Conservation (phyloP, 1,139 yeast species). For the Sugiyamaella pinicola region DNA sequence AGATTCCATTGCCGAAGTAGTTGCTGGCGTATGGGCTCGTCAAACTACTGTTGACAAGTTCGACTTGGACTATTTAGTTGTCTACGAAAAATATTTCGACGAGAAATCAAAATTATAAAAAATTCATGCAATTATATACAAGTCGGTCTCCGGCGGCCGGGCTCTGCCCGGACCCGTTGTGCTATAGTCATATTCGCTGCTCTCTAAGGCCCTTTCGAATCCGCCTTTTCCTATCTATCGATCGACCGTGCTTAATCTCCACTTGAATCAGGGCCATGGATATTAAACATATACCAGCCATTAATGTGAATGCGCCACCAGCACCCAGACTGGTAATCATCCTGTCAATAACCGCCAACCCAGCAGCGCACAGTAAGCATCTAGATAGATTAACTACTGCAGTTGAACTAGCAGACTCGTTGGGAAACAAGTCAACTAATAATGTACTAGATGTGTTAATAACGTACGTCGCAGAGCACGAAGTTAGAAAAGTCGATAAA, state of each 20-base stretch:
- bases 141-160: no score
- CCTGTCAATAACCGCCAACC: conserved; percentile 60
- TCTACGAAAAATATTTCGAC: conserved; percentile 19
- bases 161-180: no score
- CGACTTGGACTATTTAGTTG: conserved; percentile 23
- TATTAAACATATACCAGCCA: conserved; percentile 47
- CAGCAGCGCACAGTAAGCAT: conserved; percentile 62
- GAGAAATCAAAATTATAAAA: conserved; percentile 18
- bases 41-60: conserved; percentile 7
- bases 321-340: conserved; percentile 56
- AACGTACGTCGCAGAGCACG: conserved; percentile 56
- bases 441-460: conserved; percentile 56
- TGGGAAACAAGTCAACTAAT: conserved; percentile 63
- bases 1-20: conserved; percentile 16
- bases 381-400: conserved; percentile 62
- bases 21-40: conserved; percentile 19
- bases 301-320: conserved; percentile 67
- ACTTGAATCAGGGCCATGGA: conserved; percentile 25
- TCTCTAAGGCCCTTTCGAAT: conserved; percentile 7
- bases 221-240: conserved; percentile 20
- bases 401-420: conserved; percentile 60
- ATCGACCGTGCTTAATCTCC: conserved; percentile 26
- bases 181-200: conserved; percentile 1
- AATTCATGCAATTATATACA: no score
- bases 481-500: conserved; percentile 51